Percentiles rank a stretch among this genome's conserved stretches.
phyloP scores from a whole-genome alignment of 2,329 filamentous ascomycete genomes.

The Ambrosiella cleistominuta region DNA sequence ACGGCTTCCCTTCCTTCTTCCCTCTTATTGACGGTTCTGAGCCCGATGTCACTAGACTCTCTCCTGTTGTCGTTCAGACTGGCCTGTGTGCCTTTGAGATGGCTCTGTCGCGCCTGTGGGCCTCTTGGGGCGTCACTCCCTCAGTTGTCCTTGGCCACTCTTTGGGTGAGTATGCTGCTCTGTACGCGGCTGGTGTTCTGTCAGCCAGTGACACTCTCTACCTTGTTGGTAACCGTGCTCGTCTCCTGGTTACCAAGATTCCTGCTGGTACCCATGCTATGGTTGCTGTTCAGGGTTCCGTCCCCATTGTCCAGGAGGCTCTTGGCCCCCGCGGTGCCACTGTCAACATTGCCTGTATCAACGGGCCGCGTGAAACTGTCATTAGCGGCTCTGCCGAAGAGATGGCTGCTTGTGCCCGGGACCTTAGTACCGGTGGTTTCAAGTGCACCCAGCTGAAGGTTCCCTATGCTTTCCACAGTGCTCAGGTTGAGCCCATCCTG shows the following conservation, averaged over 20 bases:
- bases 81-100: conserved; percentile 38
- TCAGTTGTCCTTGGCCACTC: conserved; percentile 43
- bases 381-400: conserved; percentile 32
- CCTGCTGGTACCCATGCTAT: conserved; percentile 46
- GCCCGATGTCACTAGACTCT: conserved; percentile 27
- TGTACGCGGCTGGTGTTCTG: conserved; percentile 52
- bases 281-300: conserved; percentile 30
- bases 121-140: conserved; percentile 36
- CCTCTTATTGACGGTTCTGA: conserved; percentile 26
- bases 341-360: conserved; percentile 51
- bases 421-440: conserved; percentile 19
- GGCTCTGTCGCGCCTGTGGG: conserved; percentile 38
- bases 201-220: conserved; percentile 55
- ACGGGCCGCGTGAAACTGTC: conserved; percentile 58
- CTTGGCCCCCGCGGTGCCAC: conserved; percentile 25
- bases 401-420: conserved; percentile 27
- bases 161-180: conserved; percentile 56
- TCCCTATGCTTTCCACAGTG: conserved; percentile 36
- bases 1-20: conserved; percentile 38
- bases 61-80: conserved; percentile 35
- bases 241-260: conserved; percentile 47
- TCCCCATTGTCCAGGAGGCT: conserved; percentile 35
- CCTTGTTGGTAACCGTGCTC: conserved; percentile 50
- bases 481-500: conserved; percentile 36
- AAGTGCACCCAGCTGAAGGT: conserved; percentile 31